These are phyloP conservation scores for Xylaria sp. DNA, from an alignment of 2,329 filamentous ascomycete genomes.

Conservation along the genomic window DNA sequence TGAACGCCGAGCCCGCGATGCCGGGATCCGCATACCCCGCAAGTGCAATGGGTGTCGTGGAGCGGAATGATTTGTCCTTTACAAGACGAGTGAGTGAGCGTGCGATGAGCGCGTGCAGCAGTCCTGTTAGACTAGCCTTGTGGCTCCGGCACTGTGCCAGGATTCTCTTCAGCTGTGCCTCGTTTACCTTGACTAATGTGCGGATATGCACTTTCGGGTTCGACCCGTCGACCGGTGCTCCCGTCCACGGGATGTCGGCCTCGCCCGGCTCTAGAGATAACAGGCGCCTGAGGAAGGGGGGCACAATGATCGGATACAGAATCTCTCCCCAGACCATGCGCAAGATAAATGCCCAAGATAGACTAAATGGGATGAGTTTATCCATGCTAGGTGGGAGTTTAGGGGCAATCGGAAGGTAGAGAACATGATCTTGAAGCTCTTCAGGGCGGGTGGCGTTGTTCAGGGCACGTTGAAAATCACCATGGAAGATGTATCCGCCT, in stretches of 20 bases:
- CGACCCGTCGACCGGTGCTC: constrained; percentile 49
- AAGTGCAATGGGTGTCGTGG: constrained; percentile 57
- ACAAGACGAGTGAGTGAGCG: constrained; percentile 54
- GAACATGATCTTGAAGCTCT: constrained; percentile 40
- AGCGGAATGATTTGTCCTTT: constrained; percentile 49
- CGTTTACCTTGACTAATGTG: constrained; percentile 52
- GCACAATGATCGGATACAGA: constrained; percentile 53
- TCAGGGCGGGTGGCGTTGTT: constrained; percentile 38
- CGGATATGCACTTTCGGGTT: constrained; percentile 52
- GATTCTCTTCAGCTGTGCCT: constrained; percentile 45
- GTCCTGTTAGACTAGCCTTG: constrained; percentile 58
- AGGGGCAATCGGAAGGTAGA: constrained; percentile 48
- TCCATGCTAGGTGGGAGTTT: constrained; percentile 55
- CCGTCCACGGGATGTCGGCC: constrained; percentile 52
- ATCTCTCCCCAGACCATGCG: constrained; percentile 34
- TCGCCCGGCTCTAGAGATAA: constrained; percentile 20
- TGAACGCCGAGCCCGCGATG: constrained; percentile 38
- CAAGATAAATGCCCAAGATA: constrained; percentile 37
- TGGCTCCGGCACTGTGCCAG: constrained; percentile 55
- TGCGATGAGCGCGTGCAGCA: constrained; percentile 59
- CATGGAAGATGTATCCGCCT: constrained; percentile 60
- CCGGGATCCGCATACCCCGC: constrained; percentile 51
- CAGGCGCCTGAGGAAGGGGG: constrained; percentile 50
- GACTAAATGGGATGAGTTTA: constrained; percentile 52
- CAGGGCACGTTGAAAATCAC: constrained; percentile 56